Evolutionary conservation across 305 asterid species (phyloP).

Genomic region (Rubia peregrina): DNA sequence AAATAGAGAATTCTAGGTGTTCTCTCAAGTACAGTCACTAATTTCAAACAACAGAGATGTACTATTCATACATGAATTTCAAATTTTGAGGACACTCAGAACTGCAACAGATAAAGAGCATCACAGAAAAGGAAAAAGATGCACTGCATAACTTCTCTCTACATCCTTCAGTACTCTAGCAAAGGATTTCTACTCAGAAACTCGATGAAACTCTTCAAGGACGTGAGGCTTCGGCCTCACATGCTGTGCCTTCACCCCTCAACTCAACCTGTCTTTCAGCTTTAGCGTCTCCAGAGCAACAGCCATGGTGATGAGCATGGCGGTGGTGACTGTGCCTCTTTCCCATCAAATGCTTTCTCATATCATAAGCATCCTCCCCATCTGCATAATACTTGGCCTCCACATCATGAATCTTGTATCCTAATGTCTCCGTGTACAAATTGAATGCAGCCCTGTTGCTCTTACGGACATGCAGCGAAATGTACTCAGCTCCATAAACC

Average conservation of each 20-base stretch:
- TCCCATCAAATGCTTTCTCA: conserved; percentile 86
- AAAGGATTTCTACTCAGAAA: background rate
- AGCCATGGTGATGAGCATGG: conserved; percentile 60
- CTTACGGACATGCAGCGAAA: conserved; percentile 90
- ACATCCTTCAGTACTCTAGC: background rate
- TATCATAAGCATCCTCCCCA: conserved; percentile 99
- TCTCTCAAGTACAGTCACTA: background rate
- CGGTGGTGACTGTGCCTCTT: conserved; percentile 55
- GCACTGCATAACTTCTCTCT: background rate
- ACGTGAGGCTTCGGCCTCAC: conserved; percentile 24
- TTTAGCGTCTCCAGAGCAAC: conserved; percentile 66
- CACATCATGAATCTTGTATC: conserved; percentile 81
- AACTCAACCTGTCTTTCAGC: conserved; percentile 36
- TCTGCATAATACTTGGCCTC: conserved; percentile 98
- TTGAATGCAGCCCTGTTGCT: conserved; percentile 93
- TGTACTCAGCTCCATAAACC: conserved; percentile 91
- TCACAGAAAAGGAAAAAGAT: background rate
- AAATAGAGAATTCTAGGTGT: background rate
- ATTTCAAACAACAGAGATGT: background rate
- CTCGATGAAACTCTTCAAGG: conserved; percentile 2
- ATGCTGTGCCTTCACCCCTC: conserved; percentile 40
- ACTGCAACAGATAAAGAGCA: background rate
- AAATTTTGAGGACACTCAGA: background rate
- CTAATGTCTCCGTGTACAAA: conserved; percentile 78
- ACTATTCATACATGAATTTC: background rate